phyloP scores from a whole-genome alignment of 495 filamentous ascomycete species.

The Penicillium macrosclerotiorum region DNA sequence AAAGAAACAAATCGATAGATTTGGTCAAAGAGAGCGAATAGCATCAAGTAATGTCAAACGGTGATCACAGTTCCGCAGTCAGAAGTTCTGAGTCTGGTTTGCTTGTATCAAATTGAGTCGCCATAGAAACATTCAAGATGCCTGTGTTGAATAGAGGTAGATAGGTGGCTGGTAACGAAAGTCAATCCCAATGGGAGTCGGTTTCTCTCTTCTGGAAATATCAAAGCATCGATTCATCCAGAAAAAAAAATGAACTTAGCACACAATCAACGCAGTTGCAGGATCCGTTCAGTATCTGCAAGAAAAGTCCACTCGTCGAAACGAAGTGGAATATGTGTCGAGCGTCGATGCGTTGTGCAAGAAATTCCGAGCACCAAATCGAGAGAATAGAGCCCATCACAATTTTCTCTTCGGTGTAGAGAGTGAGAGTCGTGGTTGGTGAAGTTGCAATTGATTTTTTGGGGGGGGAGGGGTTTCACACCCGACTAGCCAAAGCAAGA shows the following conservation, averaged over 20 bases:
- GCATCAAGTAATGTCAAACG: constrained; percentile 1
- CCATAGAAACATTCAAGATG: constrained; percentile 1
- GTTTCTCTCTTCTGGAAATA: not conserved
- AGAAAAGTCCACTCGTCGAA: not conserved
- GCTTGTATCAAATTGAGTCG: not conserved
- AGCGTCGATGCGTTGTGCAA: too few species aligned
- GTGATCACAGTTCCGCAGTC: not conserved
- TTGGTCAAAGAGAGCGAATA: constrained; percentile 16
- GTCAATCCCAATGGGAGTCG: constrained; percentile 14
- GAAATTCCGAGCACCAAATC: constrained; percentile 7
- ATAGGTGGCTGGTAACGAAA: constrained; percentile 1
- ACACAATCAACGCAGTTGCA: constrained; percentile 1
- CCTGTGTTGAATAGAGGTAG: not conserved
- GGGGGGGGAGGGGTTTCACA: constrained; percentile 1
- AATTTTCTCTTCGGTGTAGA: constrained; percentile 21
- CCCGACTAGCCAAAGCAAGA: constrained; percentile 5
- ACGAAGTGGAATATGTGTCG: too few species aligned
- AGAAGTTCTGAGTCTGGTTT: not conserved
- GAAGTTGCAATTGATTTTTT: constrained; percentile 4
- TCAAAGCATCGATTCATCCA: not conserved
- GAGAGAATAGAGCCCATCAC: constrained; percentile 24
- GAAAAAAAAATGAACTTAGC: too few species aligned
- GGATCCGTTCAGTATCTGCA: too few species aligned
- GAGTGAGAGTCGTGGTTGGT: constrained; percentile 4
- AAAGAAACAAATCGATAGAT: constrained; percentile 18